Evolutionary conservation across 441 rosid genomes (phyloP).

Genomic region (Populus hybrid): DNA sequence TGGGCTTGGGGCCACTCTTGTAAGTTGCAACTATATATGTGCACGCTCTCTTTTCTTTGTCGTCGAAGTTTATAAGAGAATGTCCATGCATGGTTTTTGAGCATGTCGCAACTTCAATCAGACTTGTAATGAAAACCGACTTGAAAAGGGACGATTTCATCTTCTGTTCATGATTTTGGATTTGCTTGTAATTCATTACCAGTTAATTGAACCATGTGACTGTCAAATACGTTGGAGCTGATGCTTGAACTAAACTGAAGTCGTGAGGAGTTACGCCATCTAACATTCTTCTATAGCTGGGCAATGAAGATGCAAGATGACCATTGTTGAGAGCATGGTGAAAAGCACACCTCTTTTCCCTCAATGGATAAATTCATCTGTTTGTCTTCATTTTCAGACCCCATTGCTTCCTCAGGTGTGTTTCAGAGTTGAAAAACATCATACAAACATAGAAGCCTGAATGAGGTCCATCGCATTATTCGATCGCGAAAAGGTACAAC

Average conservation of each 20-base stretch:
- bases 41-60: background rate
- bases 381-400: background rate
- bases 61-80: background rate
- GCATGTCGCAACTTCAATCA: background rate
- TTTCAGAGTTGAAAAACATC: background rate
- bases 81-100: background rate
- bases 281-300: background rate
- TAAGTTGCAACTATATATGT: too few species aligned
- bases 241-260: background rate
- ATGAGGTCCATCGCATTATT: too few species aligned
- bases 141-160: background rate
- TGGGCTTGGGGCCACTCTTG: background rate
- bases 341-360: background rate
- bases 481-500: background rate
- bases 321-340: background rate
- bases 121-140: background rate
- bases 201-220: background rate
- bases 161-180: background rate
- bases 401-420: background rate
- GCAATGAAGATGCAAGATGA: background rate
- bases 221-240: background rate
- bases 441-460: background rate
- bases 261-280: background rate
- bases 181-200: background rate
- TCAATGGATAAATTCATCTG: background rate